Conservation (phyloP, 108 stramenopile species). For the Nitzschia sp. region DNA sequence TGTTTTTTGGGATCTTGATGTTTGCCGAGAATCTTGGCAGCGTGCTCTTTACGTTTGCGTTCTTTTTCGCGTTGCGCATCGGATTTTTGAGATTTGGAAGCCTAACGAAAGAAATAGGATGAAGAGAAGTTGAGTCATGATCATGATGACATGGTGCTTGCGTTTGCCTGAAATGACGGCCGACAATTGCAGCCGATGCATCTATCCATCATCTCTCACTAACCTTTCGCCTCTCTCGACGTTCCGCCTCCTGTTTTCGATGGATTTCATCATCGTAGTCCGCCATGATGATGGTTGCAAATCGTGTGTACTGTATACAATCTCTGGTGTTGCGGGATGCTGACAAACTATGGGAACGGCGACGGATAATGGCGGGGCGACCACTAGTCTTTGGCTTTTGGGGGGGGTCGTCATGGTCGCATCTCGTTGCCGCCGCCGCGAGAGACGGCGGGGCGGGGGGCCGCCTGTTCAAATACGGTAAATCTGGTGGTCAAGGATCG, state of each 20-base stretch:
- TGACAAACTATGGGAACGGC: no score
- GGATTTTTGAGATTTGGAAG: slow-evolving; percentile 61
- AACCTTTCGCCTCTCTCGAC: slow-evolving; percentile 83
- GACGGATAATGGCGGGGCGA: no score
- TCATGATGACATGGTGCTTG: not conserved
- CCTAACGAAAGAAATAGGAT: slow-evolving; percentile 33
- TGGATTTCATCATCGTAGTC: slow-evolving; percentile 70
- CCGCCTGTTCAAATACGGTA: no score
- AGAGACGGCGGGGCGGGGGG: no score
- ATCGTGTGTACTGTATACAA: no score
- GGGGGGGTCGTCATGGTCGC: no score
- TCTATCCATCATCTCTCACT: no score
- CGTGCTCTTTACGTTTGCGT: slow-evolving; percentile 73
- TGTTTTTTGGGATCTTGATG: slow-evolving; percentile 32
- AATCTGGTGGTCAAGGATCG: no score
- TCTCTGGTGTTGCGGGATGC: no score
- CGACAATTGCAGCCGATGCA: no score
- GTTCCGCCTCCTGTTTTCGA: slow-evolving; percentile 69
- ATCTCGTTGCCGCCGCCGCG: no score
- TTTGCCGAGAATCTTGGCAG: slow-evolving; percentile 45
- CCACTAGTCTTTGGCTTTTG: no score
- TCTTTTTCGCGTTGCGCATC: slow-evolving; percentile 70
- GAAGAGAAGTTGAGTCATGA: not conserved
- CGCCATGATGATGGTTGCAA: slow-evolving; percentile 1
- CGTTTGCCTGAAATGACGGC: not conserved